phyloP scores from a whole-genome alignment of 345 rosid genomes.

The Euphorbia lathyris region DNA sequence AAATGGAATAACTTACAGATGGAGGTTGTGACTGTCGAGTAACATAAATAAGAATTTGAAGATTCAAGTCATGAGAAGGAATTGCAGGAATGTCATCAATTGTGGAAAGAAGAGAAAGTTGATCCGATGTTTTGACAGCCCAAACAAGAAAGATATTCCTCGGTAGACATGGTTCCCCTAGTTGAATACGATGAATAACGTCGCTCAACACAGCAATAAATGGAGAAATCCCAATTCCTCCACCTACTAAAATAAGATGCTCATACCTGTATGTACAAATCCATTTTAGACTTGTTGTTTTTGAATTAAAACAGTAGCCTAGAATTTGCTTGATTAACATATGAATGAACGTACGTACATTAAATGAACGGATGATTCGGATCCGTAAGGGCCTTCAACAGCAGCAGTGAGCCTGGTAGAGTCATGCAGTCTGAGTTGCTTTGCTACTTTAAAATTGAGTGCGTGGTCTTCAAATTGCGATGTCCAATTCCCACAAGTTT shows the following conservation, averaged over 20 bases:
- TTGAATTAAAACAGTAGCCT: too few species aligned
- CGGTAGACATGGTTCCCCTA: slow-evolving; percentile 67
- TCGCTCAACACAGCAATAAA: slow-evolving; percentile 81
- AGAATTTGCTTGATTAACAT: too few species aligned
- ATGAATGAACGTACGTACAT: slow-evolving; percentile 30
- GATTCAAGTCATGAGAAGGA: slow-evolving; percentile 43
- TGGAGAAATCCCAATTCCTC: slow-evolving; percentile 91
- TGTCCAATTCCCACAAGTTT: slow-evolving; percentile 78
- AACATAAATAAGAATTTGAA: slow-evolving; percentile 52
- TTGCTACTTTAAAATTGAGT: slow-evolving; percentile 28
- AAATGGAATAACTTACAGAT: slow-evolving; percentile 38
- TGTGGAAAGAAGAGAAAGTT: slow-evolving; percentile 64
- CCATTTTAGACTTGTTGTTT: too few species aligned
- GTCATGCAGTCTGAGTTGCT: slow-evolving; percentile 5
- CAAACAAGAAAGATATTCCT: slow-evolving; percentile 58
- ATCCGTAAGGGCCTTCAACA: slow-evolving; percentile 89
- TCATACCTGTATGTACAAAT: slow-evolving; percentile 51
- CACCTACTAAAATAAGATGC: slow-evolving; percentile 76
- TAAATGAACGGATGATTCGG: slow-evolving; percentile 67
- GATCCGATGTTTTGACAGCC: slow-evolving; percentile 75
- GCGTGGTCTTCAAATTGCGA: slow-evolving; percentile 47
- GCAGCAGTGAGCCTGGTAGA: slow-evolving; percentile 48
- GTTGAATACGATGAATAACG: slow-evolving; percentile 53
- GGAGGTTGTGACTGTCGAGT: slow-evolving; percentile 65
- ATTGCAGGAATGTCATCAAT: slow-evolving; percentile 53